A percentile compares a stretch with the other conserved stretches of the same genome.
phyloP scores from a whole-genome alignment of 768 basidiomycete genomes.

The Boletus pseudopeckii region DNA sequence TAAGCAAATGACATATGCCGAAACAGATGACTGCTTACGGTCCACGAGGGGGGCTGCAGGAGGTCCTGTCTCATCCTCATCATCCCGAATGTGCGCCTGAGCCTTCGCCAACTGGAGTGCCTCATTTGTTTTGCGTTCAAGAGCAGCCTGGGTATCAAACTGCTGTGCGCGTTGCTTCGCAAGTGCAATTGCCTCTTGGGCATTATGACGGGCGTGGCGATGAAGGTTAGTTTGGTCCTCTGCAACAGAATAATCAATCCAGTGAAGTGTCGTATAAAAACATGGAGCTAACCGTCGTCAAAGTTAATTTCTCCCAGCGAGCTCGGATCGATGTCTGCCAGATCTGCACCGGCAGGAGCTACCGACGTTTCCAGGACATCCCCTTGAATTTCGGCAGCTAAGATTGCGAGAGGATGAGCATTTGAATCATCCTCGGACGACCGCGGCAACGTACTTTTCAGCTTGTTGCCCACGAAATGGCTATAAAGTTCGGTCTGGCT shows the following conservation, averaged over 20 bases:
- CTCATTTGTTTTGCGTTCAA: slow-evolving; percentile 79
- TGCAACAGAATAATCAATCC: slow-evolving; percentile 29
- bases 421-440: slow-evolving; percentile 13
- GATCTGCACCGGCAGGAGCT: slow-evolving; percentile 54
- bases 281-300: slow-evolving; percentile 69
- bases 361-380: slow-evolving; percentile 40
- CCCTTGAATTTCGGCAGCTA: slow-evolving; percentile 78
- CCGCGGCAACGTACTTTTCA: slow-evolving; percentile 61
- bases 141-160: slow-evolving; percentile 81
- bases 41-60: slow-evolving; percentile 59
- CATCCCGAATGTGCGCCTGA: slow-evolving; percentile 41
- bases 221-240: slow-evolving; percentile 87
- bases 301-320: slow-evolving; percentile 79
- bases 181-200: slow-evolving; percentile 80
- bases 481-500: slow-evolving; percentile 98
- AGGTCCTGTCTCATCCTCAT: slow-evolving; percentile 37
- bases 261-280: background rate
- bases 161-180: slow-evolving; percentile 77
- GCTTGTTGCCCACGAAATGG: slow-evolving; percentile 97
- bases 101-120: slow-evolving; percentile 65
- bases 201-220: slow-evolving; percentile 81
- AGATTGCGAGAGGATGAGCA: slow-evolving; percentile 12
- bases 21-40: slow-evolving; percentile 43
- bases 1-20: slow-evolving; percentile 1
- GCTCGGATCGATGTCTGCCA: slow-evolving; percentile 51